phyloP scores from a whole-genome alignment of 1,139 yeast genomes.

The Sugiyamaella japonica region DNA sequence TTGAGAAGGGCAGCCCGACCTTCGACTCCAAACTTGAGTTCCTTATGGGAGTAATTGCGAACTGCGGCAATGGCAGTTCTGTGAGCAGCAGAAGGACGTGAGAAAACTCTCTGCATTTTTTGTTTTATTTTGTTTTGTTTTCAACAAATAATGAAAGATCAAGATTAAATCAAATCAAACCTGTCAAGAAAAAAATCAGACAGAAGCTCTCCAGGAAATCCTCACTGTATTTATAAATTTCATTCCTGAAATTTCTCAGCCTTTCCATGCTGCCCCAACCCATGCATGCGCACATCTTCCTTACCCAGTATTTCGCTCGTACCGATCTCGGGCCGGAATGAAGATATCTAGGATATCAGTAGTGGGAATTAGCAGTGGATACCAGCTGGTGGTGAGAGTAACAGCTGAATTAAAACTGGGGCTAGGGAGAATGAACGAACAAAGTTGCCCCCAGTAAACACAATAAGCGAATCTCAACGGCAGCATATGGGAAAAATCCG shows the following conservation, averaged over 20 bases:
- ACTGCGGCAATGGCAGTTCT: slow-evolving; percentile 29
- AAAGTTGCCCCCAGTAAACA: background rate
- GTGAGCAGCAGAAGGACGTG: slow-evolving; percentile 30
- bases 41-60: slow-evolving; percentile 71
- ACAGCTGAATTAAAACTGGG: background rate
- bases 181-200: background rate
- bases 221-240: slow-evolving; percentile 11
- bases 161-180: background rate
- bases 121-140: background rate
- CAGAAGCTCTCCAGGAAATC: slow-evolving; percentile 11
- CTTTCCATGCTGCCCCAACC: slow-evolving; percentile 9
- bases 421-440: background rate
- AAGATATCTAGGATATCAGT: too few relatives aligned
- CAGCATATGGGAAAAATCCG: background rate
- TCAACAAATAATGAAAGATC: slow-evolving; percentile 4
- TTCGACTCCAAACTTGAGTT: slow-evolving; percentile 96
- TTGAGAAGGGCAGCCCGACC: slow-evolving; percentile 95
- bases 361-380: too few relatives aligned
- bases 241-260: slow-evolving; percentile 14
- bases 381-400: background rate
- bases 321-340: too few relatives aligned
- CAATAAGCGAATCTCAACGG: background rate
- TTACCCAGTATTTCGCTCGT: background rate
- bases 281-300: background rate
- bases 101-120: slow-evolving; percentile 33